Conservation (phyloP, 192 early-diverging fungal species). For the Podila epigama region DNA sequence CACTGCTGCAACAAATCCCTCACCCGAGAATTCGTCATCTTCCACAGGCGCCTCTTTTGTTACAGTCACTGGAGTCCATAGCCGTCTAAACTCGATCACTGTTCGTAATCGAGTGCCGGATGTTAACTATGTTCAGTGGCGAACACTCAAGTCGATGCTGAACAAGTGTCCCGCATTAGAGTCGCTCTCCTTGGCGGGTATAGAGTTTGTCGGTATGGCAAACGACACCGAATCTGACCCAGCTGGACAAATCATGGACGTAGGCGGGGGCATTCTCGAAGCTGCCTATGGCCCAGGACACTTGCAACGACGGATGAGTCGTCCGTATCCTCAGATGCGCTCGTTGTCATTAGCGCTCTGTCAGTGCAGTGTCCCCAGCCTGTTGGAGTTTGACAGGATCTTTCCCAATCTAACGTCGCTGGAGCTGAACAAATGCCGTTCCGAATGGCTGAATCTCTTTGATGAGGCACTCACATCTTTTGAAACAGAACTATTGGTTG, state of each 20-base stretch:
- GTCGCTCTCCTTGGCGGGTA: constrained; percentile 11
- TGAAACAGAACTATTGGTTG: too few relatives aligned
- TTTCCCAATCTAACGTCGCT: constrained; percentile 18
- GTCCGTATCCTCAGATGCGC: neutral
- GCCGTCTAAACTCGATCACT: too few relatives aligned
- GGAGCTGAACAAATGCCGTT: constrained; percentile 21
- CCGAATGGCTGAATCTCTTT: constrained; percentile 26
- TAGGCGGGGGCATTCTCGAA: too few relatives aligned
- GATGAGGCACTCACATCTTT: neutral
- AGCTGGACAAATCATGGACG: too few relatives aligned
- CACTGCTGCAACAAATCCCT: neutral
- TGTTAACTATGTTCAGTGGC: constrained; percentile 22
- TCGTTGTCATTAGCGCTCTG: constrained; percentile 17
- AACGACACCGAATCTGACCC: too few relatives aligned
- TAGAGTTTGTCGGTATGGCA: constrained; percentile 14
- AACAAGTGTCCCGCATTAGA: constrained; percentile 1
- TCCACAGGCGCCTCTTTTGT: too few relatives aligned
- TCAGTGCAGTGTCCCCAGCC: constrained; percentile 4
- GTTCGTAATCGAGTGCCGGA: constrained; percentile 27
- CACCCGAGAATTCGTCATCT: neutral
- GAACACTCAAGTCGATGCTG: constrained; percentile 9
- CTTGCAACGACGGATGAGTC: neutral
- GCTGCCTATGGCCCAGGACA: neutral
- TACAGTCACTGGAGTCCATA: constrained; percentile 26
- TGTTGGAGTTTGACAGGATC: constrained; percentile 26